Base-by-base conservation (phyloP, 2,329 filamentous ascomycete genomes). In the Xylariaceae sp. region DNA sequence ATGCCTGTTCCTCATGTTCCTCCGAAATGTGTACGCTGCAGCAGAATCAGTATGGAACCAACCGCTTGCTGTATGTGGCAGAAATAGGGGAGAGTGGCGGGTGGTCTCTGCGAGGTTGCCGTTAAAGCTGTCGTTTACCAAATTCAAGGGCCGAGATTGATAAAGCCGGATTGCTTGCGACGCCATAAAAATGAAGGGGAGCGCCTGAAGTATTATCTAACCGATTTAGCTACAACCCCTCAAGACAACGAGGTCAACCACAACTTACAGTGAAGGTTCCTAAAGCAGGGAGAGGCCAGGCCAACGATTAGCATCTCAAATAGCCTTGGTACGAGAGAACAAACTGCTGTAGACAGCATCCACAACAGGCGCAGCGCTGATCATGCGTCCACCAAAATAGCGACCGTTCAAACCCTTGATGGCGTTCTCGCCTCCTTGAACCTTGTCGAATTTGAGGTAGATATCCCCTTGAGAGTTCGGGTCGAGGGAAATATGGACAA, bases 341-440 rank as follows among this genome's bases (percentile, higher is more conserved):
- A 96, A 86, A 83, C 90, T 96, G 86, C 91, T 95, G 86, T 98
- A 99, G 79, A 99, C 91, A 71, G 93, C 93, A 77, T 99, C 95
- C 75, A 98, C 93, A 78, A 99, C 91, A 74, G 93, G 95, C 64
- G 92, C 89, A 68, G 93, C 95, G 73, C 90, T 93, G 75, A 99
- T 96, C 81, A 91, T 91, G 70, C 88, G 86, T 70, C 91, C 91
- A 71, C 91, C 95, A 76, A 99, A 99, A 76, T 90, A 96, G 72
- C 95, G 89, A 71, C 95, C 95, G 75, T 99, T 98, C 61, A 99
- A 86, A 71, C 95, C 95, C 75, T 96, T 96, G 78, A 98, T 96
- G 68, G 95, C 95, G 73, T 97, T 98, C 77, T 97, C 91, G 73
- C 93, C 93, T 67, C 93, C 93, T 74, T 93, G 87, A 61, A 98